Percentiles rank a stretch among this genome's conserved stretches.
Conservation (phyloP, 768 basidiomycete species). For the Lentinula sp. region DNA sequence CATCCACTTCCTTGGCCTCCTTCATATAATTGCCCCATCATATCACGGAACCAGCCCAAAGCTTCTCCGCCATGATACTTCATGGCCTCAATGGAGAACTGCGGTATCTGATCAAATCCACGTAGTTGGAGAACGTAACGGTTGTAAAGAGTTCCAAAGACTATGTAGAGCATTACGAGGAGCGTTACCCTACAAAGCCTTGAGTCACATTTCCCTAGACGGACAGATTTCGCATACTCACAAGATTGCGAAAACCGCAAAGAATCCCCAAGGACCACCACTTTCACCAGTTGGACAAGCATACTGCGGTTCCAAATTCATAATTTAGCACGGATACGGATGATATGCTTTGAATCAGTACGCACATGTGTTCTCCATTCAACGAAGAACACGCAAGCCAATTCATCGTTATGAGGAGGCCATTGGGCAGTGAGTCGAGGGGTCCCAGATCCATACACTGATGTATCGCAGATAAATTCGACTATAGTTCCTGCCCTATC, state of each 20-base stretch:
- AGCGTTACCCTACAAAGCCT: slow-evolving; percentile 40
- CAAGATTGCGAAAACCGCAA: slow-evolving; percentile 54
- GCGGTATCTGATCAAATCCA: slow-evolving; percentile 71
- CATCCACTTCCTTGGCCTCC: slow-evolving; percentile 17
- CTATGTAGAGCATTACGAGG: slow-evolving; percentile 57
- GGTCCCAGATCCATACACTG: slow-evolving; percentile 49
- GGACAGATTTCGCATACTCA: slow-evolving; percentile 25
- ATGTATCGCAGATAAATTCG: slow-evolving; percentile 72
- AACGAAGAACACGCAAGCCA: slow-evolving; percentile 71
- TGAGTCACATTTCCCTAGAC: slow-evolving; percentile 1
- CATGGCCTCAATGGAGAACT: slow-evolving; percentile 49
- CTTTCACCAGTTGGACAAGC: slow-evolving; percentile 69
- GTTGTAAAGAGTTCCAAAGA: slow-evolving; percentile 71
- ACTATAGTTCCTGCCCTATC: slow-evolving; percentile 60
- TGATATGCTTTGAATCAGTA: slow-evolving; percentile 3
- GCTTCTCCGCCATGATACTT: slow-evolving; percentile 40
- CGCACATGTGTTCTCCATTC: slow-evolving; percentile 82
- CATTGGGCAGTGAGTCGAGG: slow-evolving; percentile 60
- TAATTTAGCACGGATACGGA: background rate
- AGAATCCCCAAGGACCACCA: slow-evolving; percentile 41
- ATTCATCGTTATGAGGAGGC: slow-evolving; percentile 55
- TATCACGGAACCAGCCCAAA: slow-evolving; percentile 32
- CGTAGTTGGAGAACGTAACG: slow-evolving; percentile 66
- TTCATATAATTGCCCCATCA: slow-evolving; percentile 13
- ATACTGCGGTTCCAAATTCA: slow-evolving; percentile 30